These are phyloP conservation scores for Blumeria hordei DNA, from an alignment of 2,329 filamentous ascomycete species.

Conservation along the genomic window DNA sequence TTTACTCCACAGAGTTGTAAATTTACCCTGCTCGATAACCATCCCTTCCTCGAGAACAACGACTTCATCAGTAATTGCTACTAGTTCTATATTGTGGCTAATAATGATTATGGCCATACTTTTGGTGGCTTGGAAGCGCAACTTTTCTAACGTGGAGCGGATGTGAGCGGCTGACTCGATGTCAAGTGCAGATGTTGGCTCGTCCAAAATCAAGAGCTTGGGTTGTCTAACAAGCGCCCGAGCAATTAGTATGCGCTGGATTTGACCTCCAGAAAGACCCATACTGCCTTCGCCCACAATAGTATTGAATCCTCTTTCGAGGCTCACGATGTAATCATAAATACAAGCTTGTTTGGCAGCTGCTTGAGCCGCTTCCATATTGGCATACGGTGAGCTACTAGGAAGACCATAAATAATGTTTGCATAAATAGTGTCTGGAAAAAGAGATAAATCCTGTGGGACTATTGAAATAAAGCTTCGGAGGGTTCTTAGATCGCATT, in stretches of 20 bases:
- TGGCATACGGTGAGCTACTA: constrained; percentile 25
- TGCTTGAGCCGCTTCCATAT: constrained; percentile 19
- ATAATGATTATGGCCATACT: constrained; percentile 53
- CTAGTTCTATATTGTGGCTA: constrained; percentile 69
- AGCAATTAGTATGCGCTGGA: constrained; percentile 60
- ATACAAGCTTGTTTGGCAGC: constrained; percentile 39
- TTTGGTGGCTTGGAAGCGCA: constrained; percentile 16
- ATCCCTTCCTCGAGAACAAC: constrained; percentile 46
- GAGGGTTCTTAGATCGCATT: constrained; percentile 34
- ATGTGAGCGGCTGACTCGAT: constrained; percentile 39
- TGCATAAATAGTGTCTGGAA: constrained; percentile 49
- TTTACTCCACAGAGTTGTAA: constrained; percentile 25
- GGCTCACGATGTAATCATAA: constrained; percentile 48
- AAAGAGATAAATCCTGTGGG: constrained; percentile 47
- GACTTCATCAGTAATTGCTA: constrained; percentile 51
- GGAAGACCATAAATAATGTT: constrained; percentile 67
- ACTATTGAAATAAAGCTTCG: constrained; percentile 42
- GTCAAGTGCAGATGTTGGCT: constrained; percentile 67
- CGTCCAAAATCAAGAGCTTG: constrained; percentile 55
- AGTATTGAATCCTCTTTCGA: constrained; percentile 50
- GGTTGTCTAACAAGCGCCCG: constrained; percentile 51
- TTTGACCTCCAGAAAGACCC: constrained; percentile 55
- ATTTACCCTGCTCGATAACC: constrained; percentile 44
- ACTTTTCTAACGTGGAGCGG: constrained; percentile 30
- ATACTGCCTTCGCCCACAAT: constrained; percentile 54